phyloP scores from a whole-genome alignment of 2,329 filamentous ascomycete genomes.

The Ophiocordyceps australis region DNA sequence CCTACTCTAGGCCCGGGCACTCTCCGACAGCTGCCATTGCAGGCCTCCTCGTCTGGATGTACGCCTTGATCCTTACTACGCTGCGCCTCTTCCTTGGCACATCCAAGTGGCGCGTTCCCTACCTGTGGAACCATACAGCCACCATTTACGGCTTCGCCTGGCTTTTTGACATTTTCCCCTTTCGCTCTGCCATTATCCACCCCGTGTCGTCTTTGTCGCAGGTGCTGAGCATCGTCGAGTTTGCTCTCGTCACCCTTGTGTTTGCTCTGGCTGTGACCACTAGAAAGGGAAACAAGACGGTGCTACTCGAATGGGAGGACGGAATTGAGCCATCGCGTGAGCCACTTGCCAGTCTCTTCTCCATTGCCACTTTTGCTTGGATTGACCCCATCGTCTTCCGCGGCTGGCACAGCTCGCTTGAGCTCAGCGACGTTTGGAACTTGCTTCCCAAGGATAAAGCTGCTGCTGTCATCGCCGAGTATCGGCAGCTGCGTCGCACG shows the following conservation, averaged over 20 bases:
- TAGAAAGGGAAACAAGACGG: constrained; percentile 79
- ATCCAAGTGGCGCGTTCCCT: constrained; percentile 47
- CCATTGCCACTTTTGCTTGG: constrained; percentile 77
- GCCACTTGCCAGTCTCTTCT: constrained; percentile 74
- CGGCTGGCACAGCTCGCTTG: constrained; percentile 71
- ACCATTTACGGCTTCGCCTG: constrained; percentile 69
- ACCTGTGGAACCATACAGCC: constrained; percentile 86
- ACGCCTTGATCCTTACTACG: constrained; percentile 56
- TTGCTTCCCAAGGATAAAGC: constrained; percentile 78
- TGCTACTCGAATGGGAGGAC: constrained; percentile 77
- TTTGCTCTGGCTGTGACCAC: constrained; percentile 62
- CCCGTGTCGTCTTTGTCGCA: constrained; percentile 44
- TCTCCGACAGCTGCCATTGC: constrained; percentile 49
- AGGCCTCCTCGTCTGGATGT: constrained; percentile 61
- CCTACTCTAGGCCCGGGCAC: constrained; percentile 31
- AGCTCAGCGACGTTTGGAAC: constrained; percentile 84
- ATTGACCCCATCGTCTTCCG: constrained; percentile 77
- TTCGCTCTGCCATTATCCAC: constrained; percentile 74
- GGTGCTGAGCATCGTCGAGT: constrained; percentile 53
- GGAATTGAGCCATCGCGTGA: constrained; percentile 76
- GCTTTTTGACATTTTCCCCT: constrained; percentile 56
- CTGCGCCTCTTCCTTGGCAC: constrained; percentile 51
- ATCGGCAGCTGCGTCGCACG: constrained; percentile 72
- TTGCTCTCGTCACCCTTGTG: constrained; percentile 55
- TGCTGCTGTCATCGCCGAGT: constrained; percentile 58